Evolutionary conservation across 2,329 filamentous ascomycete genomes (phyloP).

Genomic region (Clarireedia monteithiana): DNA sequence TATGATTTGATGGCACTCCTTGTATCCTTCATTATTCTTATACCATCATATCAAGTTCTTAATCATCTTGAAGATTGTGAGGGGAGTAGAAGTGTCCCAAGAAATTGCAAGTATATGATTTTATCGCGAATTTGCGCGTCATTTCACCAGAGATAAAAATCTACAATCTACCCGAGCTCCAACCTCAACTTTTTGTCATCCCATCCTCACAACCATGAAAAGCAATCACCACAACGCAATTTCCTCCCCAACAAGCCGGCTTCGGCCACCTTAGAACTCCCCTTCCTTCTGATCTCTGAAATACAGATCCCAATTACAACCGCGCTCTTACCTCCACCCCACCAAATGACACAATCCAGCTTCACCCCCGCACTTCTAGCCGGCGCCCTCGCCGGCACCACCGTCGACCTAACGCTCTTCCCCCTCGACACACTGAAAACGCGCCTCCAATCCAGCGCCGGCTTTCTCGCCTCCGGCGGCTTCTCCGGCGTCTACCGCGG

Average conservation of each 20-base stretch:
- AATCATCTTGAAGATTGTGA: not conserved
- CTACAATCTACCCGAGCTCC: slow-evolving; percentile 3
- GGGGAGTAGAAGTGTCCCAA: not conserved
- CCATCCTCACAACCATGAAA: slow-evolving; percentile 1
- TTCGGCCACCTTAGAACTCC: slow-evolving; percentile 1
- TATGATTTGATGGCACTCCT: slow-evolving; percentile 6
- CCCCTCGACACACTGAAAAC: slow-evolving; percentile 99
- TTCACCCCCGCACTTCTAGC: slow-evolving; percentile 62
- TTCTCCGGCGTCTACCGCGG: slow-evolving; percentile 91
- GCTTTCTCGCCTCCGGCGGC: slow-evolving; percentile 77
- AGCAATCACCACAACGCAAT: too few species aligned
- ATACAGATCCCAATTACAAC: not conserved
- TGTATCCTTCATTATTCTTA: slow-evolving; percentile 3
- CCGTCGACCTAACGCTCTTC: slow-evolving; percentile 93
- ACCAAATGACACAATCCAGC: slow-evolving; percentile 30
- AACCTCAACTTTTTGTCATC: slow-evolving; percentile 8
- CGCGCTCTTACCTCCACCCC: slow-evolving; percentile 2
- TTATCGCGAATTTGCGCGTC: not conserved
- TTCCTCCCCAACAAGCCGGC: not conserved
- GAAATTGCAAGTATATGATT: not conserved
- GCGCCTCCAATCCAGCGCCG: slow-evolving; percentile 74
- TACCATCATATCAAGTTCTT: not conserved
- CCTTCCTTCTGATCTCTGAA: not conserved
- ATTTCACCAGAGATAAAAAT: not conserved
- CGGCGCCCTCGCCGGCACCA: slow-evolving; percentile 86